Conservation (phyloP, 306 rosid genomes). For the Vigna trinervia region DNA sequence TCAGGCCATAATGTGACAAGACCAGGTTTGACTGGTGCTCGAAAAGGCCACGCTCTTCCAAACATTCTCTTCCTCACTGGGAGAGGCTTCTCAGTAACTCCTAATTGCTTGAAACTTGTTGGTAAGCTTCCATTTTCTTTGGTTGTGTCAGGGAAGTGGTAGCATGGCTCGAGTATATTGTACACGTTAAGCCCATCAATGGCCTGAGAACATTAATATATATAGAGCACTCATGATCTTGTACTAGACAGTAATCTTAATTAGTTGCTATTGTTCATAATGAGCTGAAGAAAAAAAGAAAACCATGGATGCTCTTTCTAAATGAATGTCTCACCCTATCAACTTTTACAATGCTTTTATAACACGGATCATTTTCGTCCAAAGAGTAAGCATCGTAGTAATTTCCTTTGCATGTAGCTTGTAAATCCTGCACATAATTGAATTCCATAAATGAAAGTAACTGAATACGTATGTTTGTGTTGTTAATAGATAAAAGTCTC, state of each 20-base stretch:
- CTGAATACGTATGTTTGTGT: no score
- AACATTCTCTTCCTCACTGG: slow-evolving; percentile 72
- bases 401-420: slow-evolving; percentile 57
- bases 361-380: slow-evolving; percentile 37
- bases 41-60: slow-evolving; percentile 83
- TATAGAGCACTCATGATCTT: neutral
- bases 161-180: slow-evolving; percentile 74
- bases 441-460: neutral
- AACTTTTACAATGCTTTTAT: slow-evolving; percentile 33
- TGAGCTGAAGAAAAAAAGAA: neutral
- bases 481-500: no score
- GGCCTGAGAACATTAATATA: slow-evolving; percentile 48
- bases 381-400: slow-evolving; percentile 39
- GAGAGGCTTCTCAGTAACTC: slow-evolving; percentile 60
- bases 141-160: slow-evolving; percentile 45
- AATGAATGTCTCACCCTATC: slow-evolving; percentile 45
- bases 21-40: slow-evolving; percentile 67
- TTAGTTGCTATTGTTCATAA: neutral
- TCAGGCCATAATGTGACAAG: slow-evolving; percentile 72
- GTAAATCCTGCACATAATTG: slow-evolving; percentile 34
- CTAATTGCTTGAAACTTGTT: slow-evolving; percentile 65
- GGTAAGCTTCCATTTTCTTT: slow-evolving; percentile 52
- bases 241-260: neutral
- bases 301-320: neutral
- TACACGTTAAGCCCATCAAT: slow-evolving; percentile 63